Percentiles rank a stretch among this genome's conserved stretches.
Evolutionary conservation across 2,329 filamentous ascomycete genomes (phyloP).

Genomic region (Hirsutella minnesotensis): DNA sequence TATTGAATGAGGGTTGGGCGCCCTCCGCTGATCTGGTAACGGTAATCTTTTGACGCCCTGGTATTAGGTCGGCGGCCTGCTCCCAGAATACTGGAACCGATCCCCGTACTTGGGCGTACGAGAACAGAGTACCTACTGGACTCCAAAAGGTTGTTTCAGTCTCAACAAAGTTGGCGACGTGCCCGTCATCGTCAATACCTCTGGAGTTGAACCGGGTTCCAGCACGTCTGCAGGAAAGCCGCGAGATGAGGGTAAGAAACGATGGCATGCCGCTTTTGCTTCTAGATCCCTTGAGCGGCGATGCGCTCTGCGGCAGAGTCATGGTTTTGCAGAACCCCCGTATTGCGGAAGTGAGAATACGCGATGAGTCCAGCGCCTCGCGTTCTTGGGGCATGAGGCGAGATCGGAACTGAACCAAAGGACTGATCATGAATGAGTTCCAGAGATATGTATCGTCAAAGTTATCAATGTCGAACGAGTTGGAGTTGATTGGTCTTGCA

Average conservation of each 20-base stretch:
- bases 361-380: slow-evolving; percentile 69
- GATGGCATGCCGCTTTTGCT: slow-evolving; percentile 61
- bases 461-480: slow-evolving; percentile 80
- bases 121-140: slow-evolving; percentile 68
- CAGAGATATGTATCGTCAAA: slow-evolving; percentile 88
- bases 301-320: slow-evolving; percentile 65
- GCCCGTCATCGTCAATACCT: slow-evolving; percentile 93
- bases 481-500: slow-evolving; percentile 56
- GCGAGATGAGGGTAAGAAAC: slow-evolving; percentile 78
- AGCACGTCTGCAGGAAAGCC: slow-evolving; percentile 79
- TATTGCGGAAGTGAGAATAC: slow-evolving; percentile 86
- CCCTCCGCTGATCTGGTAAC: slow-evolving; percentile 82
- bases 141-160: slow-evolving; percentile 89
- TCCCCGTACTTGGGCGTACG: slow-evolving; percentile 84
- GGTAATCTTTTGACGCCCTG: slow-evolving; percentile 88
- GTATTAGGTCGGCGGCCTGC: slow-evolving; percentile 75
- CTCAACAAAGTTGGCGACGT: slow-evolving; percentile 98
- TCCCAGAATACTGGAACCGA: slow-evolving; percentile 98
- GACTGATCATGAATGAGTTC: slow-evolving; percentile 98
- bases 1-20: slow-evolving; percentile 88
- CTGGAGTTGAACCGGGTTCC: slow-evolving; percentile 95
- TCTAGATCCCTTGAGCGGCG: slow-evolving; percentile 51
- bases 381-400: slow-evolving; percentile 65
- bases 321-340: slow-evolving; percentile 84
- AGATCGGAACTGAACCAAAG: slow-evolving; percentile 79